These are phyloP conservation scores for Stagonosporopsis cucurbitacearum DNA, from an alignment of 2,329 filamentous ascomycete genomes.

Conservation along the genomic window DNA sequence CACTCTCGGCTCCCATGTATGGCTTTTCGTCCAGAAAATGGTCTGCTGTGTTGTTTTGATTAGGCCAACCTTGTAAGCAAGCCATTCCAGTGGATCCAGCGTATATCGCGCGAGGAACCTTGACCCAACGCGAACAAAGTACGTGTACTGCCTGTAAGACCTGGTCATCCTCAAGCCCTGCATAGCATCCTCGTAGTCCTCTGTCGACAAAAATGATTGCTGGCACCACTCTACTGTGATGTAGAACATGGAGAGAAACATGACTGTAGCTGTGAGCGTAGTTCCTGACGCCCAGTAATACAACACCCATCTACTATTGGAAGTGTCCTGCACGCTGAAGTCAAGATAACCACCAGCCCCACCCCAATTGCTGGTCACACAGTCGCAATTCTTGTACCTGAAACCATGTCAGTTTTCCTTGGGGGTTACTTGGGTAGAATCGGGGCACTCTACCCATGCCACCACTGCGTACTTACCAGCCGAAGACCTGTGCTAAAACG, in stretches of 20 bases:
- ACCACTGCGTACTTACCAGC: constrained; percentile 23
- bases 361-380: constrained; percentile 50
- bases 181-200: constrained; percentile 37
- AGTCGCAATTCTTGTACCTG: constrained; percentile 51
- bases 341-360: constrained; percentile 53
- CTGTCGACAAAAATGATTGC: constrained; percentile 48
- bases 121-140: constrained; percentile 15
- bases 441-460: background rate
- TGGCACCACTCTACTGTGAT: constrained; percentile 48
- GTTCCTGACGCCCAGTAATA: constrained; percentile 46
- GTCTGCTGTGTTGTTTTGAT: constrained; percentile 34
- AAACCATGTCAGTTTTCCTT: background rate
- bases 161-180: constrained; percentile 37
- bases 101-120: constrained; percentile 22
- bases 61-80: constrained; percentile 20
- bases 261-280: constrained; percentile 34
- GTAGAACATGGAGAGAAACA: constrained; percentile 46
- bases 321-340: constrained; percentile 38
- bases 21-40: constrained; percentile 28
- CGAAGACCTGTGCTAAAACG: constrained; percentile 50
- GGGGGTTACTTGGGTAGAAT: background rate
- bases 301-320: constrained; percentile 36
- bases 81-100: constrained; percentile 20
- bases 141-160: constrained; percentile 28
- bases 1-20: constrained; percentile 15